Evolutionary conservation across 1,284 basidiomycete genomes (phyloP).

Genomic region (Coriolopsis trogii): DNA sequence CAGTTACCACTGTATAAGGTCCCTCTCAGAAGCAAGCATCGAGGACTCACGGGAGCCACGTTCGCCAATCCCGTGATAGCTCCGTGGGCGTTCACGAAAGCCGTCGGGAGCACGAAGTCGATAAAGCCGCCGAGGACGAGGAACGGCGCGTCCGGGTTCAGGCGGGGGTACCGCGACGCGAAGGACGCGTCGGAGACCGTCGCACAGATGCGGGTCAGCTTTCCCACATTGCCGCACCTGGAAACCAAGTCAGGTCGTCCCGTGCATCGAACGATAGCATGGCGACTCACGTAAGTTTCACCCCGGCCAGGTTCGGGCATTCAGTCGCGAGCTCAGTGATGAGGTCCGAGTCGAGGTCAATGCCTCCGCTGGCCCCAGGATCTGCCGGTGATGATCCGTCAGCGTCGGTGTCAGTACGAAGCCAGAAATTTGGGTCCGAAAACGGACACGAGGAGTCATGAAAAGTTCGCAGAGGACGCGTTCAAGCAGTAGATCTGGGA

Average conservation of each 20-base stretch:
- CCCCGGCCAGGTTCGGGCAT: slow-evolving; percentile 76
- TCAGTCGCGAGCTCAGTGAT: slow-evolving; percentile 78
- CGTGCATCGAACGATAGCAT: neutral
- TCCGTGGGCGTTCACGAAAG: slow-evolving; percentile 50
- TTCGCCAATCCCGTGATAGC: slow-evolving; percentile 63
- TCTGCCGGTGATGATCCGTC: slow-evolving; percentile 42
- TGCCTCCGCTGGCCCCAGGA: slow-evolving; percentile 82
- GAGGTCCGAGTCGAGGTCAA: slow-evolving; percentile 86
- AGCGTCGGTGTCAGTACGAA: slow-evolving; percentile 2
- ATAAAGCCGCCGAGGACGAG: slow-evolving; percentile 58
- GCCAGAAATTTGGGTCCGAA: too few species aligned
- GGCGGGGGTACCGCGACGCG: slow-evolving; percentile 61
- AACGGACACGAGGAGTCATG: too few species aligned
- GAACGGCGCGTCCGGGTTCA: slow-evolving; percentile 66
- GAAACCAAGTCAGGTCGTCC: neutral
- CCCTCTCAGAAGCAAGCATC: slow-evolving; percentile 21
- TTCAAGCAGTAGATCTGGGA: neutral
- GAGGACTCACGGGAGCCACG: slow-evolving; percentile 45
- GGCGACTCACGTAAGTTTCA: slow-evolving; percentile 79
- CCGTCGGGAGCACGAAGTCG: slow-evolving; percentile 56
- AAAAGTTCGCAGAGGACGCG: too few species aligned
- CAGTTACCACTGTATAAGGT: neutral
- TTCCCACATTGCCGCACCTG: slow-evolving; percentile 89
- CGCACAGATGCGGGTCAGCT: slow-evolving; percentile 82
- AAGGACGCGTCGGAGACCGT: slow-evolving; percentile 66